phyloP scores from a whole-genome alignment of 805 yeast species.

The Pachysolen tannophilus region DNA sequence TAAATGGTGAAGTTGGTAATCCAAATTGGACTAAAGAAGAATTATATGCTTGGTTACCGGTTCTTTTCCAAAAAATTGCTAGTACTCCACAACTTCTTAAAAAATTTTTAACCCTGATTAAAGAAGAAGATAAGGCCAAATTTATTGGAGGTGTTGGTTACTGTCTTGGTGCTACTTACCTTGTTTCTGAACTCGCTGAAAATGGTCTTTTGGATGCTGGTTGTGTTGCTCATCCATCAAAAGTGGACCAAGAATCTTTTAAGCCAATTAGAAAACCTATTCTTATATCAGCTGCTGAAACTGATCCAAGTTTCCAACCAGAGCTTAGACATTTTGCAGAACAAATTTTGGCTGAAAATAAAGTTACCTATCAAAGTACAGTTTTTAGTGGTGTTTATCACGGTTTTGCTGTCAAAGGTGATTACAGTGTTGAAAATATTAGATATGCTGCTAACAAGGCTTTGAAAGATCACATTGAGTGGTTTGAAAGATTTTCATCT shows the following conservation, averaged over 20 bases:
- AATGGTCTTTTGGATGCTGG: conserved; percentile 39
- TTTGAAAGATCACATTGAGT: conserved; percentile 35
- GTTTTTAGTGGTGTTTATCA: conserved; percentile 59
- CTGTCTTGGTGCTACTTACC: conserved; percentile 79
- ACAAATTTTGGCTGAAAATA: conserved; percentile 43
- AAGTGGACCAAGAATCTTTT: conserved; percentile 58
- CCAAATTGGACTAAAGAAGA: conserved; percentile 8
- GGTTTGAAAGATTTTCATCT: conserved; percentile 16
- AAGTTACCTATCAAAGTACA: conserved; percentile 51
- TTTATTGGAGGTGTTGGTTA: conserved; percentile 61
- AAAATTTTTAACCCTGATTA: conserved; percentile 36
- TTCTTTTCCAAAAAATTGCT: conserved; percentile 8
- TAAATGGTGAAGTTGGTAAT: conserved; percentile 45
- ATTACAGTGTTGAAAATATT: conserved; percentile 40
- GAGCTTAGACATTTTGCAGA: conserved; percentile 61
- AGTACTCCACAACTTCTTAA: conserved; percentile 39
- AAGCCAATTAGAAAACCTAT: conserved; percentile 50
- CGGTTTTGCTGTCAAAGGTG: conserved; percentile 81
- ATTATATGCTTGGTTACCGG: not conserved
- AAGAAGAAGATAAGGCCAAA: conserved; percentile 33
- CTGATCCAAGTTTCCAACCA: conserved; percentile 51
- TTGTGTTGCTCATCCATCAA: conserved; percentile 82
- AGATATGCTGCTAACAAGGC: conserved; percentile 64
- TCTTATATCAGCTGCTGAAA: conserved; percentile 67
- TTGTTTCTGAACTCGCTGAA: conserved; percentile 39